Base-by-base conservation (phyloP, 495 filamentous ascomycete genomes). In the Penicillium samsonianum region DNA sequence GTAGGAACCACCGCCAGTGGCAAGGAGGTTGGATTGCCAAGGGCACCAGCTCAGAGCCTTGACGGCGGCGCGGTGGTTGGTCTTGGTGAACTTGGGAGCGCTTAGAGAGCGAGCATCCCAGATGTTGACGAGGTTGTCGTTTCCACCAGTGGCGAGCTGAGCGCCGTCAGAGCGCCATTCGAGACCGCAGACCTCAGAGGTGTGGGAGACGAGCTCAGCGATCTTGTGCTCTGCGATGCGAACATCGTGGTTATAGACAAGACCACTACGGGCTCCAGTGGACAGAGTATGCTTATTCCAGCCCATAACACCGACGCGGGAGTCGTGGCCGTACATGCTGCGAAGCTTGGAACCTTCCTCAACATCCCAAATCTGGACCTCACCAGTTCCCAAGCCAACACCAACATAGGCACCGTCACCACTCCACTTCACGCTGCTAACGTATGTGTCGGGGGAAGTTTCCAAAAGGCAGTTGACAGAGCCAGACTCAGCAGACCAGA, bases 161-260 rank as follows among this genome's bases (percentile, higher is more conserved):
- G 94, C 88, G 60, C 94, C 94, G 65, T 99, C 94, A 5, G 92
- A 85, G 55, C 94, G 85, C 94, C 94, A 99, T 70, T 99, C 94
- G 7, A 99, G 85, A 46, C 94, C 94, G 68, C 94, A 99, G 46
- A 99, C 95, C 70, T 99, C 95, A 0, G 92, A 94, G 33, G 91
- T 96, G 77, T 99, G 94, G 1, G 90, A 94, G 55, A 94, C 87
- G 28, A 99, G 90, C 80, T 97, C 93, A 35, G 94, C 95, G 50
- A 91, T 84, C 81, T 99, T 98, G 87, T 99, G 94, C 65, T 98
- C 83, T 23, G 94, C 95, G 62, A 99, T 87, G 63, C 94, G 92
- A 60, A 99, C 94, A 75, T 99, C 94, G 74, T 99, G 94, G 82
- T 98, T 98, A 85, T 86, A 97, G 60, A 98, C 92, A n/a, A 96